A percentile compares a stretch with the other conserved stretches of the same genome.
Conservation (phyloP, 108 stramenopile species). For the Discostella pseudostelligera region DNA sequence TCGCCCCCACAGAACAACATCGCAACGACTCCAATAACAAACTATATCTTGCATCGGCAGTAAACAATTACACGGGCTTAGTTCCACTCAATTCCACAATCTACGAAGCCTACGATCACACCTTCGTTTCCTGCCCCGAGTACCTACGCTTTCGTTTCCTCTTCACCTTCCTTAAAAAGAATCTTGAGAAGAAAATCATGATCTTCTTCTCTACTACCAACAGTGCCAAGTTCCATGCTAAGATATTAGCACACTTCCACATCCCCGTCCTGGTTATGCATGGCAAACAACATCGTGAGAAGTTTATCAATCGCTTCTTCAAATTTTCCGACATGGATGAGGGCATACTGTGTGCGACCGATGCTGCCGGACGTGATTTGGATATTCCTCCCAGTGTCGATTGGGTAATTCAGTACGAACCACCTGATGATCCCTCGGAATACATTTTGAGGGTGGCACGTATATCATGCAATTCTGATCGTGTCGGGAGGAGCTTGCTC, state of each 20-base stretch:
- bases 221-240: constrained; percentile 22
- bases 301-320: constrained; percentile 40
- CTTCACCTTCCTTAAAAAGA: constrained; percentile 46
- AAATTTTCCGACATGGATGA: constrained; percentile 36
- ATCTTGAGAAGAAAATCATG: constrained; percentile 37
- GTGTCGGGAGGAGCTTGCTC: constrained; percentile 35
- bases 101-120: constrained; percentile 49
- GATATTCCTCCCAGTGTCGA: constrained; percentile 43
- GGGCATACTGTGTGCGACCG: constrained; percentile 41
- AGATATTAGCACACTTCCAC: constrained; percentile 25
- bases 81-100: constrained; percentile 26
- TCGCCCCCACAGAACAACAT: neutral
- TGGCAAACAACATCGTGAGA: constrained; percentile 14
- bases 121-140: constrained; percentile 39
- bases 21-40: constrained; percentile 6
- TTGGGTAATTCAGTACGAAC: constrained; percentile 43
- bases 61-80: constrained; percentile 34
- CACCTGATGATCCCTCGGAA: constrained; percentile 46
- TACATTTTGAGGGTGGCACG: constrained; percentile 40
- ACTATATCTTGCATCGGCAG: constrained; percentile 35
- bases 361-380: constrained; percentile 38
- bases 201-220: constrained; percentile 43
- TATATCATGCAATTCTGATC: constrained; percentile 38
- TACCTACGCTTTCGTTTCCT: constrained; percentile 36
- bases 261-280: constrained; percentile 32